Conservation (phyloP, 169 alveolate species). For the Blepharisma undulans region DNA sequence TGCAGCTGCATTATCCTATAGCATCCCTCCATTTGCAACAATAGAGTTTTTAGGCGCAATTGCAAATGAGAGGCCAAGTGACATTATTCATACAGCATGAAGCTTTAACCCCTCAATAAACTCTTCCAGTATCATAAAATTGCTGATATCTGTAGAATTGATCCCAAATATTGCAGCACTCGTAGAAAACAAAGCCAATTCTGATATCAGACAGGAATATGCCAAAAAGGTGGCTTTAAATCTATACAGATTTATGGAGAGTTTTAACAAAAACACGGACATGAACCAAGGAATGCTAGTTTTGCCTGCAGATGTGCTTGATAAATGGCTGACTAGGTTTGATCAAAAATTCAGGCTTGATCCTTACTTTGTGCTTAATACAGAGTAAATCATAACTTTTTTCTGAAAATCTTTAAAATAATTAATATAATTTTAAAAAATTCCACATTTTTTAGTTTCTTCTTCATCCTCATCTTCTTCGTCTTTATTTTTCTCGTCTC, state of each 20-base stretch:
- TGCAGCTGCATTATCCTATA: slow-evolving; percentile 76
- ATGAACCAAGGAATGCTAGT: slow-evolving; percentile 57
- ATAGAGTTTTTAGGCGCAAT: slow-evolving; percentile 84
- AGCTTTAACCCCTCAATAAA: slow-evolving; percentile 77
- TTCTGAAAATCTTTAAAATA: not conserved
- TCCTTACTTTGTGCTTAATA: slow-evolving; percentile 86
- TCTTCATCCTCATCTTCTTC: not conserved
- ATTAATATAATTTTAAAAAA: too few species aligned
- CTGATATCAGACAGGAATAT: slow-evolving; percentile 68
- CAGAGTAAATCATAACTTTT: slow-evolving; percentile 43
- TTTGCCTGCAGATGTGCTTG: slow-evolving; percentile 84
- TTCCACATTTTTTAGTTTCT: not conserved
- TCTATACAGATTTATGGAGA: slow-evolving; percentile 80
- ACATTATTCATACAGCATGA: slow-evolving; percentile 84
- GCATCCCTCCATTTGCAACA: slow-evolving; percentile 72
- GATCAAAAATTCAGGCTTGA: slow-evolving; percentile 83
- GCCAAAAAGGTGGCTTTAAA: slow-evolving; percentile 86
- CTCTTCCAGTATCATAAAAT: slow-evolving; percentile 48
- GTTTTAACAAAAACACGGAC: slow-evolving; percentile 70
- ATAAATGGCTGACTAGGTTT: slow-evolving; percentile 86
- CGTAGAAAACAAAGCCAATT: slow-evolving; percentile 60
- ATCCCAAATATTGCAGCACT: slow-evolving; percentile 58
- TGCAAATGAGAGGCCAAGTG: slow-evolving; percentile 81
- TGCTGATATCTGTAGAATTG: slow-evolving; percentile 72
- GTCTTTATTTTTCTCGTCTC: not conserved